Evolutionary conservation across 2,329 filamentous ascomycete genomes (phyloP), one percentile per base, ranked within the genome.

Genomic region (Paecilomyces sp.): DNA sequence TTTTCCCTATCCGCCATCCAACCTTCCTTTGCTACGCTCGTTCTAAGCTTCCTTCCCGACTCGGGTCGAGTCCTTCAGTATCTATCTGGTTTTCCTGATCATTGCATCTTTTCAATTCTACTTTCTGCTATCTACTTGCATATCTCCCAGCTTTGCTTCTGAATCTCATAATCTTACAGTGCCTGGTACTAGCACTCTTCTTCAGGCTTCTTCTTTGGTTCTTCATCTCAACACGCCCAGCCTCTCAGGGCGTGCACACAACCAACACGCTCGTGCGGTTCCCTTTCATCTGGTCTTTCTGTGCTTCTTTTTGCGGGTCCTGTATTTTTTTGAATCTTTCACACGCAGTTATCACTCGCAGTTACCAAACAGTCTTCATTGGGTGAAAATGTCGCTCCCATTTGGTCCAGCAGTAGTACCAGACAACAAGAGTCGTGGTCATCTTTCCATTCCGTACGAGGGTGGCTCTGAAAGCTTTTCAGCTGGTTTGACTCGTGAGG

Each of bases 141-240:
- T 61, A 57, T 61, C 58, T 60, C 60, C 58, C 51, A 53, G 61
- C 58, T 47, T 41, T 47, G 30, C 59, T 52, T 59, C 58, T 58
- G 61, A 61, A 58, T 64, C 60, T 34, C 54, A 30, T 56, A 55
- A 36, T 58, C 41, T 47, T 47, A 18, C 41, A 18, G 41, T 47
- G 41, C 41, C 41, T 47, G 13, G n/a, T 47, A 18, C 41, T 47
- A 18, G 41, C 13, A 22, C 15, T 47, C 41, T 47, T 22, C 15
- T 47, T 47, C 41, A 47, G 15, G 41, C 41, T 47, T 47, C 9
- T 47, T 18, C 41, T 53, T 66, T 68, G 58, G 61, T 36, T 41
- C 65, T 67, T 55, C 61, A 67, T 70, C 60, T 69, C 61, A 64
- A 63, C 62, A 56, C 52, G 64, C 59, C 65, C 68, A 66, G 62